Base-by-base conservation (phyloP, 225 moss, liverwort and hornwort genomes). In the Physcomitrellopsis africana region DNA sequence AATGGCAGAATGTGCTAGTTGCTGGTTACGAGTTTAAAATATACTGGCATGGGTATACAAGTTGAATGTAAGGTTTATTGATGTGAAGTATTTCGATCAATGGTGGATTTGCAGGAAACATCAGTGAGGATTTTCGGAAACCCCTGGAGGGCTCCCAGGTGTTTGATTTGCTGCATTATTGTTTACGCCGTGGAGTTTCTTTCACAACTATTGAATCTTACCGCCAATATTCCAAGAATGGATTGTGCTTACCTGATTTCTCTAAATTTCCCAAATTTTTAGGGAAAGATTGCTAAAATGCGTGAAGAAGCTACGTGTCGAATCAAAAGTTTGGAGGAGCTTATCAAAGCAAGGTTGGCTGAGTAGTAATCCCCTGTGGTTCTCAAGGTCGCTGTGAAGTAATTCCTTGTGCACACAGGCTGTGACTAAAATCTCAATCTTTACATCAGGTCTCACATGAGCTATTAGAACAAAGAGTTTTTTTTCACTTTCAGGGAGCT, bases 241-340 rank as follows among this genome's bases (percentile, higher is more conserved):
- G 42, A 56, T 74, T 43, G 16, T 53, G 14, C 51, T 78, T 23
- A 19, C 4, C 23, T 57, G 10, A 17, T 45, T 45, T 44, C 5
- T 57, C 17, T 60, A 51, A 4, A 49, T 11, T 37, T 15, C 13
- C 3, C 19, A 32, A 46, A n/a, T n/a, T 22, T 81, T 22, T 85
- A 93, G 92, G 97, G 93, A 76, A 93, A 99, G 80, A 84, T 99
- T 49, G 81, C 81, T 29, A 87, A 81, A 65, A 77, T 93, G 68
- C 91, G 91, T 73, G 85, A 92, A 77, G 93, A 93, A 84, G 24
- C 82, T 76, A 66, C 84, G 63, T 69, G 81, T 55, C 89, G 86
- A 11, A 86, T 95, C 42, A 91, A 85, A 57, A 58, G 69, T 51
- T 69, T 99, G 79, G 95, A 99, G 69, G 94, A 92, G 48, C 86